phyloP scores from a whole-genome alignment of 257 asterid species.

The Nicotiana knightiana region DNA sequence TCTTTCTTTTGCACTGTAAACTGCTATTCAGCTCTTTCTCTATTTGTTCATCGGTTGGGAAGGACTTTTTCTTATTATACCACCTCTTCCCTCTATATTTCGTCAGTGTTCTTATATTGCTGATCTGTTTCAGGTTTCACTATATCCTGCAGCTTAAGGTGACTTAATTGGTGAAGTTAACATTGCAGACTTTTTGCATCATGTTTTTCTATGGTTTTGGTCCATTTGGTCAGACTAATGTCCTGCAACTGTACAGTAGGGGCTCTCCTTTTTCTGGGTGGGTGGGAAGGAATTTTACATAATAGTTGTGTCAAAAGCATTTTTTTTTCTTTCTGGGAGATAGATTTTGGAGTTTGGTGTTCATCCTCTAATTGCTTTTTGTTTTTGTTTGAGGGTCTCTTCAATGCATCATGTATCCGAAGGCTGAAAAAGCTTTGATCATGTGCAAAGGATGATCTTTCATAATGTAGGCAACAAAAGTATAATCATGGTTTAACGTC shows the following conservation, averaged over 20 bases:
- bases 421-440: neutral
- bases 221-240: slow-evolving; percentile 7
- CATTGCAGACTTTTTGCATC: neutral
- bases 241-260: slow-evolving; percentile 25
- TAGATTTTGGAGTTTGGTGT: neutral
- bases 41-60: neutral
- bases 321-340: neutral
- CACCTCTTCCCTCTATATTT: neutral
- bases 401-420: neutral
- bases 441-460: neutral
- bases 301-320: neutral
- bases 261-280: neutral
- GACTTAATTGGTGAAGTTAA: neutral
- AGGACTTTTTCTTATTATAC: neutral
- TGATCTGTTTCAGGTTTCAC: neutral
- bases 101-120: neutral
- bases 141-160: neutral
- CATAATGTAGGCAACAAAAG: neutral
- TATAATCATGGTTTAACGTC: neutral
- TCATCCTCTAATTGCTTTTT: neutral
- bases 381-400: neutral
- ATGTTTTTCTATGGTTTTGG: slow-evolving; percentile 3
- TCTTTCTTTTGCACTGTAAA: neutral
- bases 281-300: neutral
- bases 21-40: neutral